Evolutionary conservation across 768 basidiomycete genomes (phyloP).

Genomic region (Tubosaeta sp.): DNA sequence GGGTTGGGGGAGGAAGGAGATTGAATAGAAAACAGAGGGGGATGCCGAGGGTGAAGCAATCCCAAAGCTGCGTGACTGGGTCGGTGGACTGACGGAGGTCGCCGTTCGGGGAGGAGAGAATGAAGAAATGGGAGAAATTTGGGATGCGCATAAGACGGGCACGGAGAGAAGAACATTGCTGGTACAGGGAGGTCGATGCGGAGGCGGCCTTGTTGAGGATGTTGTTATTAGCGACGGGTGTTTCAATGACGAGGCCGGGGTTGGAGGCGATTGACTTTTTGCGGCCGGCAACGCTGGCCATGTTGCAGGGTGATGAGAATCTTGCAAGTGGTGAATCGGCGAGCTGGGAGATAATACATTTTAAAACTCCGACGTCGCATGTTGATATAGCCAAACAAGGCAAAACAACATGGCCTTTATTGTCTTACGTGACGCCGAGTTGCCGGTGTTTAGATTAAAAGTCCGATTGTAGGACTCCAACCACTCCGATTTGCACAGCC

Average conservation of each 20-base stretch:
- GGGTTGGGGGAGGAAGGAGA: slow-evolving; percentile 56
- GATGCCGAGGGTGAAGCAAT: slow-evolving; percentile 87
- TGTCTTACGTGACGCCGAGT: slow-evolving; percentile 1
- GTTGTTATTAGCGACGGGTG: slow-evolving; percentile 73
- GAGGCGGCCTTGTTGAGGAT: slow-evolving; percentile 91
- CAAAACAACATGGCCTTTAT: slow-evolving; percentile 14
- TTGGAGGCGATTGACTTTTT: slow-evolving; percentile 76
- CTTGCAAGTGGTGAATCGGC: slow-evolving; percentile 3
- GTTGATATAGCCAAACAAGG: slow-evolving; percentile 29
- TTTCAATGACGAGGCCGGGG: slow-evolving; percentile 64
- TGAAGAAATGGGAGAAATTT: slow-evolving; percentile 68
- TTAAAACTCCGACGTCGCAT: slow-evolving; percentile 27
- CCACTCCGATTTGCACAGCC: slow-evolving; percentile 18
- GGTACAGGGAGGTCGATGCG: slow-evolving; percentile 83
- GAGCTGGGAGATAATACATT: slow-evolving; percentile 26
- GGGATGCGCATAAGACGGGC: slow-evolving; percentile 74
- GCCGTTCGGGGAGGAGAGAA: slow-evolving; percentile 51
- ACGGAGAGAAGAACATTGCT: slow-evolving; percentile 81
- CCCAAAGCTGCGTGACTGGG: slow-evolving; percentile 93
- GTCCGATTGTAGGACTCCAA: slow-evolving; percentile 29
- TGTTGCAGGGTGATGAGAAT: slow-evolving; percentile 16
- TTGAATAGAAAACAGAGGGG: slow-evolving; percentile 97
- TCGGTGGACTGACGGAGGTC: slow-evolving; percentile 75
- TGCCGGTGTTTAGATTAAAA: slow-evolving; percentile 11
- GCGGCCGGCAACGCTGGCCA: slow-evolving; percentile 58